Base-by-base conservation (phyloP, 345 rosid genomes). In the Leavenworthia alabamica region DNA sequence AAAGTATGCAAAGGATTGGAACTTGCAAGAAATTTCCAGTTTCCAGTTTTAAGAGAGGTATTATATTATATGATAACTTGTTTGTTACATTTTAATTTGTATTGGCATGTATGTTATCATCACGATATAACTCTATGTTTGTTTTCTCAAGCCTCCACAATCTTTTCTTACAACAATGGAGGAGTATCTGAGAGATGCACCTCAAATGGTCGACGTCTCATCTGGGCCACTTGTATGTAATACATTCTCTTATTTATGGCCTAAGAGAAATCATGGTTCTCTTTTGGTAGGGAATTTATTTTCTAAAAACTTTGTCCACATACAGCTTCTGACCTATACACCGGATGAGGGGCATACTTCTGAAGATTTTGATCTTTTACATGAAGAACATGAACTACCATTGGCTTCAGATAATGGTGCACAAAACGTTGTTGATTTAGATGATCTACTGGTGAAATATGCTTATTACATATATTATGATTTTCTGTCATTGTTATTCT, bases 1-100 rank as follows among this genome's bases (percentile, higher is more conserved):
- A 89, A 84, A 72, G 66, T 84, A 42, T 89, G 95, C 75, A 84
- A 80, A 81, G 82, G 95, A 53, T 73, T 89, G 81, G 91, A 89
- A 79, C 85, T 86, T 72, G 97, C 95, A 22, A 83, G 92, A 74
- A 90, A 90, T 66, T 86, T 90, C 53, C 95, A 90, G 78, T 90
- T 90, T 79, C 95, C 97, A 8, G 66, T 77, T 64, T 64, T 86
- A 59, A 79, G 95, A 80, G 95, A 89, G 86, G 97, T 89, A 75
- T 62, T 19, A 13, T 89, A 75, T 62, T 19, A 13, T 23, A 58
- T 60, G 7, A n/a, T 39, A 64, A 51, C 32, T 54, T 47, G 26
- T 39, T 29, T 31, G 52, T 36, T 52, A 27, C 40, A 33, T 42
- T 55, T 28, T 7, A 44, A 20, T 14, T 35, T 37, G 11, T 29